Conservation (phyloP, 2,329 filamentous ascomycete species). For the Fusarium phyllophilum region DNA sequence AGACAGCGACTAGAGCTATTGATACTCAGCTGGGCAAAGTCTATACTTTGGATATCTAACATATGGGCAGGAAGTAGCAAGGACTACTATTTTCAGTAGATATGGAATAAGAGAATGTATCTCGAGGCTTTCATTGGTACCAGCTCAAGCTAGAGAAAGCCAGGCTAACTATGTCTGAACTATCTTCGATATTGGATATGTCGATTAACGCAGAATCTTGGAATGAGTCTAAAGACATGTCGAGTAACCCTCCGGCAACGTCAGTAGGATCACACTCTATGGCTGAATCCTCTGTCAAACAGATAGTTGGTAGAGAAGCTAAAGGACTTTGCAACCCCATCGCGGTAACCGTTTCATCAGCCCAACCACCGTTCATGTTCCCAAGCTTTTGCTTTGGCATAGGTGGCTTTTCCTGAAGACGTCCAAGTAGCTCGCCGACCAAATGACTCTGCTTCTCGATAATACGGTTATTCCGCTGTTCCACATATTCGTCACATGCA, state of each 20-base stretch:
- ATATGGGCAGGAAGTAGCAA: too few species aligned
- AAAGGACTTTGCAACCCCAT: too few species aligned
- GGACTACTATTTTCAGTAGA: too few species aligned
- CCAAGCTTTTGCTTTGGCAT: neutral
- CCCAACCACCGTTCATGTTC: neutral
- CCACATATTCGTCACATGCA: neutral
- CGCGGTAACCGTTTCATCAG: neutral
- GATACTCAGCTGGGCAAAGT: neutral
- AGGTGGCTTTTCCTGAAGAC: neutral
- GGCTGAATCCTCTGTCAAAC: too few species aligned
- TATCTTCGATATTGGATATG: neutral
- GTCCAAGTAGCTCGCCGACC: neutral
- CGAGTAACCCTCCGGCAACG: neutral
- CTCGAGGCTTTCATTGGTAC: neutral
- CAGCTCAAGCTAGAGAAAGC: neutral
- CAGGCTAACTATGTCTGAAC: neutral
- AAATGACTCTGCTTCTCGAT: neutral
- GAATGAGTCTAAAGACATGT: neutral
- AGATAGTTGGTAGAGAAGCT: neutral
- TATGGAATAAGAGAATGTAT: too few species aligned
- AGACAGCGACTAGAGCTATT: neutral
- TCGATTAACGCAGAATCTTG: neutral
- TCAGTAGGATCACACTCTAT: neutral
- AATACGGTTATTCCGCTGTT: neutral
- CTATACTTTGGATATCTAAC: neutral